Percentiles rank a stretch among this genome's conserved stretches.
These are phyloP conservation scores for Aspergillus cejpii DNA, from an alignment of 2,329 filamentous ascomycete species.

Conservation along the genomic window DNA sequence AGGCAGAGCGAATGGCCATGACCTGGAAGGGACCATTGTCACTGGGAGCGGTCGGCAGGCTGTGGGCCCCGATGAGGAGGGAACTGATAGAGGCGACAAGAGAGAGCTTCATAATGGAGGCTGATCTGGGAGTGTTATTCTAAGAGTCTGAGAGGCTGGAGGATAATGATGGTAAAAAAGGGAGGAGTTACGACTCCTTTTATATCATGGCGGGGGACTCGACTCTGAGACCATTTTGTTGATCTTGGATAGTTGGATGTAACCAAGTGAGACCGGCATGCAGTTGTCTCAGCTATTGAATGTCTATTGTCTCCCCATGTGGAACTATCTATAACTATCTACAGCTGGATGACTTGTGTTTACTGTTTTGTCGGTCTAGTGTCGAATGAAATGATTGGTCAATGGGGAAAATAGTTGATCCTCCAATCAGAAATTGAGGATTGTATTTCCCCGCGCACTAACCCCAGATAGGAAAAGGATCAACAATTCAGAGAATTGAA, in stretches of 20 bases:
- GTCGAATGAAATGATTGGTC: background rate
- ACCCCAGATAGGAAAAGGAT: background rate
- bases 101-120: background rate
- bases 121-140: too few relatives aligned
- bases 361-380: too few relatives aligned
- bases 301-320: too few relatives aligned
- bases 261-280: background rate
- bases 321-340: too few relatives aligned
- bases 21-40: constrained; percentile 34
- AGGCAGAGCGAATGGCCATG: constrained; percentile 41
- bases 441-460: background rate
- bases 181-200: background rate
- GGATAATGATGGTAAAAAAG: background rate
- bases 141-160: background rate
- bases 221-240: too few relatives aligned
- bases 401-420: background rate
- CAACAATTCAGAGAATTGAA: background rate
- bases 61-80: background rate
- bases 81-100: background rate
- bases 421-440: background rate
- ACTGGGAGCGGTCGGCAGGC: background rate
- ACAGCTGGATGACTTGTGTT: too few relatives aligned
- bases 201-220: background rate
- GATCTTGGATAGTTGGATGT: background rate
- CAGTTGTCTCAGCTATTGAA: background rate